phyloP scores from a whole-genome alignment of 2,329 filamentous ascomycete genomes.

The Fulvia fulva region DNA sequence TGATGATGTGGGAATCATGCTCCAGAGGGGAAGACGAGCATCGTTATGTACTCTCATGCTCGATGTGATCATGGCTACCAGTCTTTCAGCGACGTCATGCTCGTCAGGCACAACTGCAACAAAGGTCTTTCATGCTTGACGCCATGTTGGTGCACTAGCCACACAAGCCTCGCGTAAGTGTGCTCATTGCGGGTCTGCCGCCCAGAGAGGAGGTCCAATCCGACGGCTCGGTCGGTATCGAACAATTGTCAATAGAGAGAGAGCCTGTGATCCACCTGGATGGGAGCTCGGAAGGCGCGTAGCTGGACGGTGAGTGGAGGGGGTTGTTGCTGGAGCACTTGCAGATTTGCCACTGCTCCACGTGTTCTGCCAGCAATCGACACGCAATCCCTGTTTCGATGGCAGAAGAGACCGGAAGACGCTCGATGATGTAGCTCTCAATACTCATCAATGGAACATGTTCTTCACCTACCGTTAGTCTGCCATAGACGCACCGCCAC shows the following conservation, averaged over 20 bases:
- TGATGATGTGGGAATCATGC: neutral
- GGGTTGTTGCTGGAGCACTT: neutral
- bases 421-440: neutral
- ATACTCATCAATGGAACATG: neutral
- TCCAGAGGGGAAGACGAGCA: neutral
- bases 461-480: neutral
- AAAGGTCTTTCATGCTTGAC: neutral
- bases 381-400: constrained; percentile 34
- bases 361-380: constrained; percentile 8
- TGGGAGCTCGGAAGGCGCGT: neutral
- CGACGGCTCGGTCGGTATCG: neutral
- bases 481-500: neutral
- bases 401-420: neutral
- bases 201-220: neutral
- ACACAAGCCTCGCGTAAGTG: neutral
- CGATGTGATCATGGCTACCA: neutral
- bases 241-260: neutral
- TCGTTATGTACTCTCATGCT: constrained; percentile 2
- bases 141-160: constrained; percentile 4
- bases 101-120: neutral
- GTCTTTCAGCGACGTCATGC: neutral
- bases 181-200: neutral
- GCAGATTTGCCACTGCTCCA: constrained; percentile 1
- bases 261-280: neutral
- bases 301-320: neutral